Percentiles rank a stretch among this genome's conserved stretches.
Evolutionary conservation across 192 early-diverging fungal genomes (phyloP).

Genomic region (Linnemannia zychae): DNA sequence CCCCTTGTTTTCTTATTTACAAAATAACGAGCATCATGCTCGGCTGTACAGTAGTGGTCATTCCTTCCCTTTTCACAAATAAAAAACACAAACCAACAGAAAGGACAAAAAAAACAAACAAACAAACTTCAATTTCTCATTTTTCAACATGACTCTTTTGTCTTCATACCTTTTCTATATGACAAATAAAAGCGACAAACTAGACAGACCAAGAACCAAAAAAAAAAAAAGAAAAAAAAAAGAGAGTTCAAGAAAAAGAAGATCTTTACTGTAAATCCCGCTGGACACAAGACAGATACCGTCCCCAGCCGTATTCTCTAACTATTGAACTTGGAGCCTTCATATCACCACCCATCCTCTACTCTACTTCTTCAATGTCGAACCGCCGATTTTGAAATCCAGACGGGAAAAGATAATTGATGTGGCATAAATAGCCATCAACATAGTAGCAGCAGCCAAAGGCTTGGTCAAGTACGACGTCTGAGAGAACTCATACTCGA

Average conservation of each 20-base stretch:
- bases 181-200: not conserved
- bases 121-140: not conserved
- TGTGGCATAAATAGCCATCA: constrained; percentile 70
- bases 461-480: constrained; percentile 74
- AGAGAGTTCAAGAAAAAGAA: not conserved
- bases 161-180: no score
- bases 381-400: constrained; percentile 65
- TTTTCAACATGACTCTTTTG: no score
- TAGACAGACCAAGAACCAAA: not conserved
- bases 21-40: constrained; percentile 1
- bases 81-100: not conserved
- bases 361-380: constrained; percentile 47
- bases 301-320: no score
- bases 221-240: constrained; percentile 31
- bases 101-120: constrained; percentile 12
- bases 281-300: no score
- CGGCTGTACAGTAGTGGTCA: not conserved
- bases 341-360: not conserved
- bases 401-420: constrained; percentile 69
- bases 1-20: not conserved
- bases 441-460: constrained; percentile 58
- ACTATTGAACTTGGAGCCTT: no score
- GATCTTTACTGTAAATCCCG: not conserved
- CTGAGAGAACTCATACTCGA: constrained; percentile 68
- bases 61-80: not conserved